Percentiles rank a stretch among this genome's conserved stretches.
Conservation (phyloP, 768 basidiomycete species). For the Leucosporidium yakuticum region DNA sequence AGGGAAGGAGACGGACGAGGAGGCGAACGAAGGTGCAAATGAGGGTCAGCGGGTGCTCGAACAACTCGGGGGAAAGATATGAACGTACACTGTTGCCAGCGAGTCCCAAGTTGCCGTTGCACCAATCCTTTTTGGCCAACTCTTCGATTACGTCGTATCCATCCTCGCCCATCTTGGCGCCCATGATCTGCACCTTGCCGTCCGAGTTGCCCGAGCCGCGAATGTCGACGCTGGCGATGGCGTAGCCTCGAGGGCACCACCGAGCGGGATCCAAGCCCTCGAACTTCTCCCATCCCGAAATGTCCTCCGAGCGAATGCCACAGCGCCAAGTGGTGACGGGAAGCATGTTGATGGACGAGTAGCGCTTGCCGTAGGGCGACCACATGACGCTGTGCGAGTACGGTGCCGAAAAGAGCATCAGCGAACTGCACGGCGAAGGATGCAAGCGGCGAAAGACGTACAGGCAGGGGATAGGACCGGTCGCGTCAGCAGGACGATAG, state of each 20-base stretch:
- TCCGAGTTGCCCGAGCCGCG: slow-evolving; percentile 22
- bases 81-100: slow-evolving; percentile 22
- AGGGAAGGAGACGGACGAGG: no score
- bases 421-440: no score
- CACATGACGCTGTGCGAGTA: slow-evolving; percentile 1
- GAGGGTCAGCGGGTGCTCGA: background rate
- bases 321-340: slow-evolving; percentile 18
- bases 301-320: slow-evolving; percentile 11
- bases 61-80: no score
- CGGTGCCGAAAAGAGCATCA: background rate
- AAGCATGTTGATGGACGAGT: slow-evolving; percentile 15
- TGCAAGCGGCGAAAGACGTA: no score
- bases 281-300: slow-evolving; percentile 29
- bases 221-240: slow-evolving; percentile 16
- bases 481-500: slow-evolving; percentile 22
- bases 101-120: slow-evolving; percentile 34
- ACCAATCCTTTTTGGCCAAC: slow-evolving; percentile 28
- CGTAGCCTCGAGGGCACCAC: slow-evolving; percentile 25
- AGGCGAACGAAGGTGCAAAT: no score
- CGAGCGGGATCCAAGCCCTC: slow-evolving; percentile 25
- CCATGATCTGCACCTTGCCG: slow-evolving; percentile 24
- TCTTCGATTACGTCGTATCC: slow-evolving; percentile 29
- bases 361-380: slow-evolving; percentile 29
- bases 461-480: background rate
- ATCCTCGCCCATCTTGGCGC: slow-evolving; percentile 21